Base-by-base conservation (phyloP, 1,284 basidiomycete species). In the Termitomyces sp. region DNA sequence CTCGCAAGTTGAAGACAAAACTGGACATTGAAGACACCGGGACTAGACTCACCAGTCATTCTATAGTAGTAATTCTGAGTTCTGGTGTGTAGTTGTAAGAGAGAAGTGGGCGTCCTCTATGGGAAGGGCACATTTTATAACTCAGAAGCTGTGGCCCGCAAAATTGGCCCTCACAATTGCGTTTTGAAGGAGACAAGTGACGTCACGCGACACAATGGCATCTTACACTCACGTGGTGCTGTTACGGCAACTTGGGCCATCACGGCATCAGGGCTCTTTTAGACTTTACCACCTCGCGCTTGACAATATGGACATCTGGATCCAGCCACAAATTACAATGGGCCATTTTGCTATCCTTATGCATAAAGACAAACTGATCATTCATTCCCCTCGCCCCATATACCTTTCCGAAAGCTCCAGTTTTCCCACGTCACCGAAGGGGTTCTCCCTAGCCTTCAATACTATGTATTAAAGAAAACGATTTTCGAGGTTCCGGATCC, bases 151-250 rank as follows among this genome's bases (percentile, higher is more conserved):
- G 34, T 46, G 45, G 45, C 45, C 21, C 21, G 43, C 39, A 37
- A 43, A 30, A 30, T 30, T 55, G 38, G 43, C 51, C 48, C 51
- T 53, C 43, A 26, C 21, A 19, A 52, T 59, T 24, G 58, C 5
- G 33, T 14, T 13, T 6, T 24, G n/a, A 24, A 16, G 9, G 24
- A 46, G 14, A 16, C n/a, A n/a, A n/a, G 33, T 46, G 45, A 61
- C 58, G 54, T 61, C 60, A 61, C 60, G 58, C 60, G 58, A 40
- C 30, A 35, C 44, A 33, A 26, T 3, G 40, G 31, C 35, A 11
- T 24, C 34, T 13, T 13, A 14, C 9, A 24, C 19, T 21, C 37
- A 40, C 39, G 37, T 49, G 47, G n/a, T 19, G 6, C 46, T 11
- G 16, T n/a, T 18, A 18, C 35, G 16, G 13, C 35, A 37, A 5